These are phyloP conservation scores for Fusarium buxicola DNA, from an alignment of 2,329 filamentous ascomycete species.

Conservation along the genomic window DNA sequence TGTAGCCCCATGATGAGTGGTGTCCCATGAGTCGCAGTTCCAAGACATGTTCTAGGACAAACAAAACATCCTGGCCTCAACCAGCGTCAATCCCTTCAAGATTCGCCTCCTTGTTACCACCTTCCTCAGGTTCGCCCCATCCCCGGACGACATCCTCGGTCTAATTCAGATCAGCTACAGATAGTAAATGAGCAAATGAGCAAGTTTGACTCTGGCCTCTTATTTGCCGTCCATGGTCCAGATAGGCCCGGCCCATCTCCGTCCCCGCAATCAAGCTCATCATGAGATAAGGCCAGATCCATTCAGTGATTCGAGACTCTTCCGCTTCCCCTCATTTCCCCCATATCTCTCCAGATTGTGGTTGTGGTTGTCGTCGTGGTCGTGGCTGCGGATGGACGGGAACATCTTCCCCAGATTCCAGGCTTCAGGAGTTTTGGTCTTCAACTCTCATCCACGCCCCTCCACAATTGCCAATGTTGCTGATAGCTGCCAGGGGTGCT, in stretches of 20 bases:
- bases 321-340: constrained; percentile 2
- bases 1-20: constrained; percentile 21
- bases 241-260: constrained; percentile 24
- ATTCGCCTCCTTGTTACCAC: constrained; percentile 36
- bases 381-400: constrained; percentile 35
- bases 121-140: constrained; percentile 37
- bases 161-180: too few species aligned
- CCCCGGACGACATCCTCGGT: constrained; percentile 36
- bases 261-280: constrained; percentile 37
- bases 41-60: constrained; percentile 31
- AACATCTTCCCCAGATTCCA: constrained; percentile 42
- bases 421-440: constrained; percentile 20
- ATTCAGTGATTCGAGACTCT: constrained; percentile 18
- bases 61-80: constrained; percentile 16
- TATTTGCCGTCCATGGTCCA: constrained; percentile 26
- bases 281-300: constrained; percentile 35
- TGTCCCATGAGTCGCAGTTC: constrained; percentile 17
- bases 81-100: constrained; percentile 5
- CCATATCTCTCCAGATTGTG: constrained; percentile 15
- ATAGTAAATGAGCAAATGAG: too few species aligned
- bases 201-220: constrained; percentile 13
- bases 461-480: constrained; percentile 12
- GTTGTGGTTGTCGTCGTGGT: constrained; percentile 18
- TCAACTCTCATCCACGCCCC: constrained; percentile 6
- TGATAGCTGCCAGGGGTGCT: constrained; percentile 34